Conservation (phyloP, 495 filamentous ascomycete species). For the Daldinia childiae region DNA sequence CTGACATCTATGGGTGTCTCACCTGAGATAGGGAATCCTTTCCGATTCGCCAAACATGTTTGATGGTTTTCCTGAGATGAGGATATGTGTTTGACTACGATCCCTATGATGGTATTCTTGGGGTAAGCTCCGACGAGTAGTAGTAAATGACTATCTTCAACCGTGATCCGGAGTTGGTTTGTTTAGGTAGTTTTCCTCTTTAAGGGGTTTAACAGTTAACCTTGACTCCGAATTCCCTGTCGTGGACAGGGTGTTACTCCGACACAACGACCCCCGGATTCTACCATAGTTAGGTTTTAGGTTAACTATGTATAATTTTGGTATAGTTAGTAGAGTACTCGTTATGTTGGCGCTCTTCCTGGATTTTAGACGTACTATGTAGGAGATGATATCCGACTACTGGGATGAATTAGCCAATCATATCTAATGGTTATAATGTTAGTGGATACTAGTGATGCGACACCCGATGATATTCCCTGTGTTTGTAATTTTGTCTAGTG, state of each 20-base stretch:
- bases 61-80: slow-evolving; percentile 8
- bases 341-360: slow-evolving; percentile 10
- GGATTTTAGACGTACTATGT: slow-evolving; percentile 17
- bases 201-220: slow-evolving; percentile 20
- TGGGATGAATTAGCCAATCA: slow-evolving; percentile 37
- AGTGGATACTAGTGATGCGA: slow-evolving; percentile 21
- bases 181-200: slow-evolving; percentile 29
- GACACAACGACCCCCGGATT: slow-evolving; percentile 20
- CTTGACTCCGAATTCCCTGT: slow-evolving; percentile 41
- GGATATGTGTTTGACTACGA: slow-evolving; percentile 17
- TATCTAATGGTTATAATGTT: slow-evolving; percentile 17
- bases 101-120: slow-evolving; percentile 10
- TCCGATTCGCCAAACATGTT: slow-evolving; percentile 32
- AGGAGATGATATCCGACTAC: slow-evolving; percentile 34
- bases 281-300: slow-evolving; percentile 8
- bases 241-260: slow-evolving; percentile 31
- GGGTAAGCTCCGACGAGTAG: slow-evolving; percentile 28
- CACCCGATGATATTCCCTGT: slow-evolving; percentile 30
- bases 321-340: neutral
- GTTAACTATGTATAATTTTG: neutral
- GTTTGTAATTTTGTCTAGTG: slow-evolving; percentile 14
- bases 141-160: slow-evolving; percentile 3
- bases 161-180: slow-evolving; percentile 36
- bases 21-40: slow-evolving; percentile 17
- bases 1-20: slow-evolving; percentile 19